Evolutionary conservation across 2,329 filamentous ascomycete species (phyloP).

Genomic region (Aureobasidium sp.): DNA sequence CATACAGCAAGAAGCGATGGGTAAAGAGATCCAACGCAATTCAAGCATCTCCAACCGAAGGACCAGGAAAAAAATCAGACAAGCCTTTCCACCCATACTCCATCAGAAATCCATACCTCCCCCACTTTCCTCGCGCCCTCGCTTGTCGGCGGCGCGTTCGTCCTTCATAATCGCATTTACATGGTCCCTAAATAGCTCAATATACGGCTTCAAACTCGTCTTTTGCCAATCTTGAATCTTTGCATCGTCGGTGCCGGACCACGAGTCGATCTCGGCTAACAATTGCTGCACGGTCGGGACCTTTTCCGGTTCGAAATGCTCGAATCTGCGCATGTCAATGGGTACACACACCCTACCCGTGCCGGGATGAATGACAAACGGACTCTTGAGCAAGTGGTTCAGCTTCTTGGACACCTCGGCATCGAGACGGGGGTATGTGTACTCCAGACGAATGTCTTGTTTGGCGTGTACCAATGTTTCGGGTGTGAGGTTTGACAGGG

Average conservation of each 20-base stretch:
- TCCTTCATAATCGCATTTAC: constrained; percentile 74
- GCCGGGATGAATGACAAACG: constrained; percentile 92
- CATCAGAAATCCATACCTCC: constrained; percentile 56
- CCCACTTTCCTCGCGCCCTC: constrained; percentile 51
- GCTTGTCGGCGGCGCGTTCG: constrained; percentile 42
- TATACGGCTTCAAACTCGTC: constrained; percentile 86
- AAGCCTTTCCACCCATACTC: no score
- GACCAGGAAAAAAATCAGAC: no score
- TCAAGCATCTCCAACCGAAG: no score
- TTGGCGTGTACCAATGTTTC: constrained; percentile 77
- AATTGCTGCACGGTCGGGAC: constrained; percentile 87
- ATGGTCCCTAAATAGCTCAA: constrained; percentile 81
- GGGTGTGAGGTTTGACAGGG: constrained; percentile 52
- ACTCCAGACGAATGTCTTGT: constrained; percentile 92
- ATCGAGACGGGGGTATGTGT: constrained; percentile 94
- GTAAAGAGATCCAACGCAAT: no score
- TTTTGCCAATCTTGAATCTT: constrained; percentile 81
- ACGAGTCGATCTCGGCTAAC: constrained; percentile 78
- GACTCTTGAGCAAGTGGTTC: constrained; percentile 95
- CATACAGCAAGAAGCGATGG: no score
- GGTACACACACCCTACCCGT: constrained; percentile 94
- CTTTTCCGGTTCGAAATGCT: constrained; percentile 75
- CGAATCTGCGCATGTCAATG: constrained; percentile 67
- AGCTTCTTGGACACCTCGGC: constrained; percentile 96
- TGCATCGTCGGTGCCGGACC: constrained; percentile 47